Evolutionary conservation across 139 green algal genomes (phyloP).

Genomic region (Auxenochlorella pyrenoidosa): DNA sequence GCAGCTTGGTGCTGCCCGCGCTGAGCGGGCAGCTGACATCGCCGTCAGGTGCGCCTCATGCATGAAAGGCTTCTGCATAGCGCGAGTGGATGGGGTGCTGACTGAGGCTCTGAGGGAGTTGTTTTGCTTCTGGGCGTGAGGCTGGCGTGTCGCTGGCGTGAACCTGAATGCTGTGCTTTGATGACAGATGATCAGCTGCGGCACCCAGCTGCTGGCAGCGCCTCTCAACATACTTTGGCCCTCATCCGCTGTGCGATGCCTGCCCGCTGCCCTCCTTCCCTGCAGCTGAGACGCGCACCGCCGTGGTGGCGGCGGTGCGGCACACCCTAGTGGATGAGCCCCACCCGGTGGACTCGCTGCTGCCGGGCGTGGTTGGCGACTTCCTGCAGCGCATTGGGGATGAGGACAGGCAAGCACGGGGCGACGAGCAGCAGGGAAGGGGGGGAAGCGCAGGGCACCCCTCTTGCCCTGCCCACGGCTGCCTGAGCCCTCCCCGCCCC

Average conservation of each 20-base stretch:
- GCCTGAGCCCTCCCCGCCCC: neutral
- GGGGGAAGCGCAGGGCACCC: neutral
- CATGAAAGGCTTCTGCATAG: no score
- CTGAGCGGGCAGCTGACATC: constrained; percentile 51
- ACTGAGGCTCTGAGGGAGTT: no score
- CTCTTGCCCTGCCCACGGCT: neutral
- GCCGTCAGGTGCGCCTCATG: neutral
- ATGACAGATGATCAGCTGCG: no score
- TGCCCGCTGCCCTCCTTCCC: neutral
- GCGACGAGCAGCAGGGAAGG: neutral
- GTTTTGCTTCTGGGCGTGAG: no score
- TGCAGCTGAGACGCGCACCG: constrained; percentile 37
- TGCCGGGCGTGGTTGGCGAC: constrained; percentile 58
- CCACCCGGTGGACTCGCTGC: constrained; percentile 73
- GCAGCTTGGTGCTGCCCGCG: constrained; percentile 56
- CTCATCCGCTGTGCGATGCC: no score
- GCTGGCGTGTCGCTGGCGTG: no score
- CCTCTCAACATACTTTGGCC: no score
- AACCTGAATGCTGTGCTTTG: no score
- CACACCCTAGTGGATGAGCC: constrained; percentile 72
- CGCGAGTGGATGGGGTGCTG: no score
- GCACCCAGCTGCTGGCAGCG: no score
- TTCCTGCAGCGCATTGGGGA: constrained; percentile 80
- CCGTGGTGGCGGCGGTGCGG: constrained; percentile 78
- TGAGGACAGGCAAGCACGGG: neutral